Evolutionary conservation across 129 eudicot genomes (phyloP).

Genomic region (Saposhnikovia divaricata): DNA sequence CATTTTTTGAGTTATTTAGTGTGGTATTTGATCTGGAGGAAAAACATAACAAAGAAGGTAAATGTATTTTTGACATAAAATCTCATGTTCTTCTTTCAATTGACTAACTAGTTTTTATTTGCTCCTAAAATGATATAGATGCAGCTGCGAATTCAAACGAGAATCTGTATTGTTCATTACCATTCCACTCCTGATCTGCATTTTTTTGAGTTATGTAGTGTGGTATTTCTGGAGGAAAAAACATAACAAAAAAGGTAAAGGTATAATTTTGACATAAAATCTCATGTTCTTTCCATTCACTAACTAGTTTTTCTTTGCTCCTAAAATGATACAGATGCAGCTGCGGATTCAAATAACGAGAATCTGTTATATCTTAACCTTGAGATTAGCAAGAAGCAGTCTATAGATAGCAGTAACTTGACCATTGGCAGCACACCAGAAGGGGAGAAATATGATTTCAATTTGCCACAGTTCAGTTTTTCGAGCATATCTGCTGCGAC

Average conservation of each 20-base stretch:
- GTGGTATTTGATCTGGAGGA: too few species aligned
- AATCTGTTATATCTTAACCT: neutral
- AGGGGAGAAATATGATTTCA: neutral
- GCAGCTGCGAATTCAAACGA: too few species aligned
- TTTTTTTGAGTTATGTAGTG: neutral
- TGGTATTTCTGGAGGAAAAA: neutral
- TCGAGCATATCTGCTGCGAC: conserved; percentile 17
- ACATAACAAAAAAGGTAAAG: neutral
- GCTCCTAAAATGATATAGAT: too few species aligned
- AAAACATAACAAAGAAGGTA: too few species aligned
- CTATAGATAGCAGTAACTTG: neutral
- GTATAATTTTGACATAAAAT: neutral
- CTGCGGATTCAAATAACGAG: neutral
- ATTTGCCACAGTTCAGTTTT: conserved; percentile 11
- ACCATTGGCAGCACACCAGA: neutral
- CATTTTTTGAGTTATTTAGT: too few species aligned
- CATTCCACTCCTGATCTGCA: neutral
- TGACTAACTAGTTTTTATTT: too few species aligned
- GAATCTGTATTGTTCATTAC: too few species aligned
- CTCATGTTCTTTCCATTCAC: neutral
- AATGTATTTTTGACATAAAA: too few species aligned
- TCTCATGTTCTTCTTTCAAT: too few species aligned
- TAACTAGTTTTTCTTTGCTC: neutral
- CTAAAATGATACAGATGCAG: neutral
- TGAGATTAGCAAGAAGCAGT: neutral